These are phyloP conservation scores for Candida sp. DNA, from an alignment of 1,139 yeast genomes.

Conservation along the genomic window DNA sequence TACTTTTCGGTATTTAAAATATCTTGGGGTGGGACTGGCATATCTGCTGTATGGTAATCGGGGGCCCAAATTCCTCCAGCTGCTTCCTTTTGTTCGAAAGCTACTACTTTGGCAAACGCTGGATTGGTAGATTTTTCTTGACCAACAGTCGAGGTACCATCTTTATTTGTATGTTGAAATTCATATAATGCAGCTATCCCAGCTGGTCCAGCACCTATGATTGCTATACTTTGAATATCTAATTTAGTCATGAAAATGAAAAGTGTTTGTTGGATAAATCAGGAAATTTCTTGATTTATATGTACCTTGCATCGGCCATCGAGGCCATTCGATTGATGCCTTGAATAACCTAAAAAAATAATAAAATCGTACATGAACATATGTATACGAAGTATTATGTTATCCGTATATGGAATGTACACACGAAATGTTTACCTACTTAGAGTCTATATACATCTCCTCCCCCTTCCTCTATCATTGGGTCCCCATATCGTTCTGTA, in stretches of 20 bases:
- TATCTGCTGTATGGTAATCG: constrained; percentile 18
- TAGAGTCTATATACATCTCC: too few species aligned
- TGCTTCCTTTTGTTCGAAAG: constrained; percentile 28
- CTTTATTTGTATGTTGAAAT: constrained; percentile 27
- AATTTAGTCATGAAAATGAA: constrained; percentile 9
- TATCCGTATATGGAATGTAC: too few species aligned
- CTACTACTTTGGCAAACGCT: constrained; percentile 25
- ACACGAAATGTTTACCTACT: too few species aligned
- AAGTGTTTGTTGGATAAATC: too few species aligned
- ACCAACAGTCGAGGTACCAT: constrained; percentile 29
- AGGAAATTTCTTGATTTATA: too few species aligned
- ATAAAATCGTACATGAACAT: too few species aligned
- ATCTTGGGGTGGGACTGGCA: constrained; percentile 26
- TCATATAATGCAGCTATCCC: constrained; percentile 36
- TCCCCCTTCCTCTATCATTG: too few species aligned
- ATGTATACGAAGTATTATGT: too few species aligned
- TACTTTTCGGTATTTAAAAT: constrained; percentile 24
- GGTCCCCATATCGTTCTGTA: too few species aligned
- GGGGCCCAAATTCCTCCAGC: constrained; percentile 39
- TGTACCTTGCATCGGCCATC: too few species aligned
- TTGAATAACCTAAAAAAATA: neutral
- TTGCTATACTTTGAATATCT: constrained; percentile 23
- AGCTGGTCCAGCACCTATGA: constrained; percentile 37
- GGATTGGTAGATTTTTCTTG: constrained; percentile 11
- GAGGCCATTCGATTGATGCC: too few species aligned